Evolutionary conservation across 805 yeast species (phyloP), one percentile per base, ranked within the genome.

Genomic region (Nakazawaea laoshanensis): DNA sequence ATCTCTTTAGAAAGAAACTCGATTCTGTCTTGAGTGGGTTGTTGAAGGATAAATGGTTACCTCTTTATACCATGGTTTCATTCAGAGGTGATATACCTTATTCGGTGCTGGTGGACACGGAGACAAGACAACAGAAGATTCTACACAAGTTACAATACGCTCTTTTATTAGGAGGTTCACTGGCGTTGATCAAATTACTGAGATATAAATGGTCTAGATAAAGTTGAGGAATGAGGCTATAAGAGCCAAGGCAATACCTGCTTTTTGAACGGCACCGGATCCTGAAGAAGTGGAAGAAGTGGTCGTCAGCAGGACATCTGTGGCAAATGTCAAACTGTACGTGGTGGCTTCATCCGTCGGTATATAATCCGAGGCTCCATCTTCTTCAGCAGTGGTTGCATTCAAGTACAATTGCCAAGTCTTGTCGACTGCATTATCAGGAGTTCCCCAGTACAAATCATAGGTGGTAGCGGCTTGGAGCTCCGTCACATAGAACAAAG

Each of bases 51-150:
- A 55, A 51, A 23, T 84, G 95, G 94, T 57, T 86, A 20, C 95
- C 96, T 1, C 60, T 88, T 46, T 88, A 88, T 54, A 77, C 95
- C 7, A 87, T 88, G 96, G 84, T 88, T 3, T 80, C 95, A 1
- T 88, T 88, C 59, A 64, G 95, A 40, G 74, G 78, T 5, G 95
- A 88, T 49, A 78, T 87, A 21, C 63, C 81, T 7, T 88, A 88
- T 48, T 69, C 86, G 2, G 62, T 64, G 33, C 94, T 94, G 2
- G 63, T 83, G 9, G 50, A 52, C 7, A 62, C 65, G 22, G 74
- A 74, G 31, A 50, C 55, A 26, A 59, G 70, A 33, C 95, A 86
- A 53, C 62, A 61, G 22, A 48, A 39, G 9, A 64, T 83, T 3
- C 49, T 86, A 30, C 52, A 50, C n/a, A 26, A 17, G 15, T 12